Conservation (phyloP, 129 eudicot species). For the Saussurea involucrata region DNA sequence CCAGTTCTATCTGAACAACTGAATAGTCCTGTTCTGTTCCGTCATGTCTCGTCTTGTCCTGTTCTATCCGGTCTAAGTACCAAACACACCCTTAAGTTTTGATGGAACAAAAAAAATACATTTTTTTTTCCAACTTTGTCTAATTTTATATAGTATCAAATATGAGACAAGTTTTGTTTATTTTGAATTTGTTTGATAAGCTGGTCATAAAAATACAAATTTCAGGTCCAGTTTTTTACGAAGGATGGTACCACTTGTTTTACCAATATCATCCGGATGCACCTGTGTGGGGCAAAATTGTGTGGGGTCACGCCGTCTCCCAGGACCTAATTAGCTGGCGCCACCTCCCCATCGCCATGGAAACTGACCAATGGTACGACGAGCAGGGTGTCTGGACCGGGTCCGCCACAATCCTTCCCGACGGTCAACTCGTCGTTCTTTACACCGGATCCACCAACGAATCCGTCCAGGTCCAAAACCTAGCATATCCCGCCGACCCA, state of each 20-base stretch:
- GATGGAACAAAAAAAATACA: no score
- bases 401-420: conserved; percentile 75
- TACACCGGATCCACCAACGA: conserved; percentile 81
- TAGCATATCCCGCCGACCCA: conserved; percentile 73
- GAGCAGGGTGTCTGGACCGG: conserved; percentile 89
- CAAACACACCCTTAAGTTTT: no score
- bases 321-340: conserved; percentile 72
- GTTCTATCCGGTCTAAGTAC: no score
- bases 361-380: conserved; percentile 78
- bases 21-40: no score
- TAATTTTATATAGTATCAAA: no score
- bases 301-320: conserved; percentile 89
- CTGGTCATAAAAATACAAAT: background rate
- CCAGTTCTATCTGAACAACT: no score
- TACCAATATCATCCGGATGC: conserved; percentile 85
- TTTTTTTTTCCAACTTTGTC: no score
- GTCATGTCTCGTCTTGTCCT: no score
- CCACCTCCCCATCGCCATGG: conserved; percentile 81
- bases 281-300: conserved; percentile 83
- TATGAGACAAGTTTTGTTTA: no score
- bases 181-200: background rate
- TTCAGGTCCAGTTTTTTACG: conserved; percentile 74
- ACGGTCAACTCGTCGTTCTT: conserved; percentile 62
- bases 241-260: conserved; percentile 86
- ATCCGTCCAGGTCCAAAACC: conserved; percentile 73